Evolutionary conservation across 2,329 filamentous ascomycete species (phyloP).

Genomic region (Cytospora piceicola): DNA sequence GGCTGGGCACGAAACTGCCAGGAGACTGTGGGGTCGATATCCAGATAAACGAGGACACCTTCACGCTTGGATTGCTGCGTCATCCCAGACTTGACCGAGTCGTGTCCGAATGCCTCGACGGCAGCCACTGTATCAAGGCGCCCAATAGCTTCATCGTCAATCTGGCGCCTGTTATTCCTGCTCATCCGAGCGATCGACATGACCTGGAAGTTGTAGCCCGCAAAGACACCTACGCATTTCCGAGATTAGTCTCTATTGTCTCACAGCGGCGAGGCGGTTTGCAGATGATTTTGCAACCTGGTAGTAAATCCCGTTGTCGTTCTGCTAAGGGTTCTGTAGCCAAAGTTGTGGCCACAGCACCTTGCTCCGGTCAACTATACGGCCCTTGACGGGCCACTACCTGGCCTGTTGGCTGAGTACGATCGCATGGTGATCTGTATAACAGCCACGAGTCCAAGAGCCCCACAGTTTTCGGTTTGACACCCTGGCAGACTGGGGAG

Average conservation of each 20-base stretch:
- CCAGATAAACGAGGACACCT: slow-evolving; percentile 45
- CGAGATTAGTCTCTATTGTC: not conserved
- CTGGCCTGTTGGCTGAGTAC: not conserved
- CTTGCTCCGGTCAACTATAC: not conserved
- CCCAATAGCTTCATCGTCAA: slow-evolving; percentile 7
- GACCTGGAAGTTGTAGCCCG: slow-evolving; percentile 40
- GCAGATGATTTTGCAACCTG: not conserved
- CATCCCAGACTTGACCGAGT: not conserved
- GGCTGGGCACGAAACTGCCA: slow-evolving; percentile 59
- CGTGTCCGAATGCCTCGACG: slow-evolving; percentile 13
- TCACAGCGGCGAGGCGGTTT: not conserved
- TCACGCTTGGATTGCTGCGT: not conserved
- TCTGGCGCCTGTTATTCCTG: not conserved
- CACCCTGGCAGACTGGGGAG: not conserved
- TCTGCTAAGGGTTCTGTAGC: not conserved
- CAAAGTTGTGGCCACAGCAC: not conserved
- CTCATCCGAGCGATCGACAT: slow-evolving; percentile 19
- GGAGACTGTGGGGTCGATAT: slow-evolving; percentile 45
- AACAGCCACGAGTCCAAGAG: not conserved
- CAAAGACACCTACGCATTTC: slow-evolving; percentile 34
- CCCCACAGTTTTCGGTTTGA: not conserved
- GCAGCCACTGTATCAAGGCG: slow-evolving; percentile 10
- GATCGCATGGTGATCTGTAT: not conserved
- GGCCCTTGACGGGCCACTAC: not conserved
- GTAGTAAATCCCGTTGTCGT: not conserved